Percentiles rank a stretch among this genome's conserved stretches.
Evolutionary conservation across 208 protist species (phyloP).

Genomic region (Porcisia deanei): DNA sequence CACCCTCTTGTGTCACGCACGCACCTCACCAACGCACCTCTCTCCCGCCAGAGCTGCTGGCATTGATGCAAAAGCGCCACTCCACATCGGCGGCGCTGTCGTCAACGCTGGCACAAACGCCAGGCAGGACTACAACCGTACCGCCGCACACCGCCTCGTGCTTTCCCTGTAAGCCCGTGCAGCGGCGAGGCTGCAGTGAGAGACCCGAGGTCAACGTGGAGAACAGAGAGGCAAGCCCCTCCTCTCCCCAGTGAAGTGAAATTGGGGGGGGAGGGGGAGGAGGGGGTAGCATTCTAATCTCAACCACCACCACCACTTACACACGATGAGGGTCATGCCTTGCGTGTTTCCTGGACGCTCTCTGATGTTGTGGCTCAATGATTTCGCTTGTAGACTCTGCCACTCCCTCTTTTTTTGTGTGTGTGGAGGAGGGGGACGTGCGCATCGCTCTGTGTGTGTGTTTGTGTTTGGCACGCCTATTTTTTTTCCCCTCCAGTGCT

Average conservation of each 20-base stretch:
- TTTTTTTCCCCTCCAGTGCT: not conserved
- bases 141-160: not conserved
- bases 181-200: slow-evolving; percentile 25
- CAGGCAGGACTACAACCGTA: not conserved
- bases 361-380: no score
- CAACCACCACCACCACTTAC: no score
- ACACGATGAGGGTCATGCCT: no score
- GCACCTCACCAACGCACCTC: not conserved
- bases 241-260: not conserved
- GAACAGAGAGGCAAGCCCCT: not conserved
- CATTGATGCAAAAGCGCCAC: slow-evolving; percentile 14
- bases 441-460: not conserved
- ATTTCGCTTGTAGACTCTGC: no score
- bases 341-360: no score
- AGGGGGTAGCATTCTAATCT: not conserved
- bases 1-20: not conserved
- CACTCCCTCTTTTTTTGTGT: not conserved
- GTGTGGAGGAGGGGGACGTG: not conserved
- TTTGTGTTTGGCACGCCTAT: not conserved
- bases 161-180: not conserved
- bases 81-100: not conserved
- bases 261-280: not conserved
- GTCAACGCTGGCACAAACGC: not conserved
- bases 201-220: slow-evolving; percentile 27
- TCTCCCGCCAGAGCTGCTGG: slow-evolving; percentile 23